Evolutionary conservation across 768 basidiomycete genomes (phyloP).

Genomic region (Amanita exitialis): DNA sequence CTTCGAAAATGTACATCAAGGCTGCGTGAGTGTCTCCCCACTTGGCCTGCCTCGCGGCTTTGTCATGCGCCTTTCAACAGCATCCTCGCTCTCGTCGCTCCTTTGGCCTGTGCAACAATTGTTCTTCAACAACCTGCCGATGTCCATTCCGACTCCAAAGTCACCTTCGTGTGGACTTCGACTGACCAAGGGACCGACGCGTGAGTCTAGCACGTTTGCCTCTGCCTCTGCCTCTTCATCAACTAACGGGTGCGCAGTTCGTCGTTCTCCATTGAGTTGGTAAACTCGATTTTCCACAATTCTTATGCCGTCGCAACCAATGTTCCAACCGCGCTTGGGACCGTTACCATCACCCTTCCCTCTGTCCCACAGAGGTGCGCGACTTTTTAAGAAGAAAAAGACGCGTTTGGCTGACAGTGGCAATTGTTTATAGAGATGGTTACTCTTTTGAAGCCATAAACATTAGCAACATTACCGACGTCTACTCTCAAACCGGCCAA

Average conservation of each 20-base stretch:
- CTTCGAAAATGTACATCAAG: constrained; percentile 3
- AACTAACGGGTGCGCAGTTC: constrained; percentile 6
- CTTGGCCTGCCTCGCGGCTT: background rate
- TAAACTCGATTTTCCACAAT: constrained; percentile 40
- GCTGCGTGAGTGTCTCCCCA: background rate
- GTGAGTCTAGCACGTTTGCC: constrained; percentile 14
- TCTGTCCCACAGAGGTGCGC: constrained; percentile 37
- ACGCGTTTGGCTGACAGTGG: background rate
- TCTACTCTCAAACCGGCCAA: constrained; percentile 25
- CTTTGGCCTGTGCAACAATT: constrained; percentile 31
- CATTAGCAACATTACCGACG: constrained; percentile 31
- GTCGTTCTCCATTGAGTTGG: constrained; percentile 35
- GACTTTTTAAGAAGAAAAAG: constrained; percentile 9
- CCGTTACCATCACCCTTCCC: constrained; percentile 32
- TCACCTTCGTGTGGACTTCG: constrained; percentile 40
- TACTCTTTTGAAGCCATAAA: constrained; percentile 42
- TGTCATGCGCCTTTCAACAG: constrained; percentile 13
- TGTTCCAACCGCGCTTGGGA: constrained; percentile 25
- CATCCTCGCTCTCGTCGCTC: constrained; percentile 33
- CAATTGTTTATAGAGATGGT: constrained; percentile 23
- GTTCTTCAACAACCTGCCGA: background rate
- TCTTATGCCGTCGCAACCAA: constrained; percentile 47
- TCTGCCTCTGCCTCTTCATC: background rate
- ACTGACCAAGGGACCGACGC: constrained; percentile 26
- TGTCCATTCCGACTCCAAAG: background rate